These are phyloP conservation scores for Stachybotrys chartarum DNA, from an alignment of 2,329 filamentous ascomycete genomes.

Conservation along the genomic window DNA sequence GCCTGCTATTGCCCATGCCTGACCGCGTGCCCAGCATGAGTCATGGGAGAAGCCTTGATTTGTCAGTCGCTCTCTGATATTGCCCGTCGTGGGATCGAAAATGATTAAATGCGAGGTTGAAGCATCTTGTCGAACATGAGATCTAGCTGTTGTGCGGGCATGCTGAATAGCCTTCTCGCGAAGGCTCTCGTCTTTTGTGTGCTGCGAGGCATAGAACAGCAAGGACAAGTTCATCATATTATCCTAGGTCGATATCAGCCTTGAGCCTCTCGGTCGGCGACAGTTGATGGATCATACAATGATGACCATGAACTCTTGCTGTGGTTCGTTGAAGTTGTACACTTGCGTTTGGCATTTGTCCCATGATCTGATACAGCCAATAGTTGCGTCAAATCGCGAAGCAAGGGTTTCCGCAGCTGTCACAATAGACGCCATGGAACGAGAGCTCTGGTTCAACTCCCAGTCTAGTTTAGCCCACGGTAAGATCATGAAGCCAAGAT, in stretches of 20 bases:
- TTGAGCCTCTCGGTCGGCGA: background rate
- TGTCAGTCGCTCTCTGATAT: conserved; percentile 31
- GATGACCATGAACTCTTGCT: conserved; percentile 30
- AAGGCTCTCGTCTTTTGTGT: conserved; percentile 21
- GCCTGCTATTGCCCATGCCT: conserved; percentile 41
- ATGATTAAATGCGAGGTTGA: conserved; percentile 37
- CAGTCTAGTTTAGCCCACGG: conserved; percentile 29
- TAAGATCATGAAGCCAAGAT: conserved; percentile 35
- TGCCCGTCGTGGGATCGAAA: conserved; percentile 33
- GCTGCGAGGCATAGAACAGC: conserved; percentile 30
- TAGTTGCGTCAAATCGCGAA: conserved; percentile 23
- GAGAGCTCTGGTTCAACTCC: conserved; percentile 28
- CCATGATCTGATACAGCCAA: conserved; percentile 33
- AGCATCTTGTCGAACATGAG: conserved; percentile 29
- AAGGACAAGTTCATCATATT: conserved; percentile 35
- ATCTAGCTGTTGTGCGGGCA: conserved; percentile 27
- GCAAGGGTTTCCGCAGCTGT: conserved; percentile 27
- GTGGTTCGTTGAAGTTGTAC: conserved; percentile 26
- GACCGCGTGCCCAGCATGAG: conserved; percentile 39
- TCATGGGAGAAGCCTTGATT: conserved; percentile 37
- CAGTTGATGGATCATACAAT: conserved; percentile 22
- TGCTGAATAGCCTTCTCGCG: conserved; percentile 28
- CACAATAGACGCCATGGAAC: conserved; percentile 24
- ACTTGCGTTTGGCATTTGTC: conserved; percentile 32
- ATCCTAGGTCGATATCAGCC: conserved; percentile 14